Evolutionary conservation across 1,284 basidiomycete species (phyloP).

Genomic region (Gymnopus androsaceus): DNA sequence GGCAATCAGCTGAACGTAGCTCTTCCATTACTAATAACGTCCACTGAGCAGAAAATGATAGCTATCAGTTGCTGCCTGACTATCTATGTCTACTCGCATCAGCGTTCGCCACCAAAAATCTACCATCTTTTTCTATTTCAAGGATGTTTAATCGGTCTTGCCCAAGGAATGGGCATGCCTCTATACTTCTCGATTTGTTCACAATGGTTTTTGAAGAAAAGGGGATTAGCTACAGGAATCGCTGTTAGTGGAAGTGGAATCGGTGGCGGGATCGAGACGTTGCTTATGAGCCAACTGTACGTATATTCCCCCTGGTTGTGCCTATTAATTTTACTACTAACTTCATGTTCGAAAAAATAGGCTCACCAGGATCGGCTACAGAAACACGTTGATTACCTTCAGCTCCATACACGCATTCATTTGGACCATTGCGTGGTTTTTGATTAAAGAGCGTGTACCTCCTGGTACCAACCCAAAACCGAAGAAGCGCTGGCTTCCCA

Average conservation of each 20-base stretch:
- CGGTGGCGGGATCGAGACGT: conserved; percentile 24
- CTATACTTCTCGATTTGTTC: conserved; percentile 28
- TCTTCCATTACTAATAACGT: neutral
- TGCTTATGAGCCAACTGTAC: conserved; percentile 26
- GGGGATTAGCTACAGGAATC: conserved; percentile 28
- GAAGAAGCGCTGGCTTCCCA: conserved; percentile 27
- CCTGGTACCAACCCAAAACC: conserved; percentile 16
- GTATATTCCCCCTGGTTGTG: neutral
- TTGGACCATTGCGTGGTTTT: conserved; percentile 24
- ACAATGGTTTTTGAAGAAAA: conserved; percentile 26
- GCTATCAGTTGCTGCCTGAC: conserved; percentile 24
- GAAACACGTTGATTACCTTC: conserved; percentile 25
- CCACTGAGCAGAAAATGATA: conserved; percentile 27
- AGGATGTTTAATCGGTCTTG: conserved; percentile 25
- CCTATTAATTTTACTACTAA: neutral
- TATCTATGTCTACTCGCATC: conserved; percentile 27
- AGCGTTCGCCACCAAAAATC: conserved; percentile 27
- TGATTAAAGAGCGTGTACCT: conserved; percentile 26
- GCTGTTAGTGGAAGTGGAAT: conserved; percentile 27
- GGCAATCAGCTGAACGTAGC: neutral
- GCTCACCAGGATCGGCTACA: conserved; percentile 24
- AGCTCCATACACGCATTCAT: conserved; percentile 22
- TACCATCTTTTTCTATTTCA: conserved; percentile 29
- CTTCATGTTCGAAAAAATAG: no score
- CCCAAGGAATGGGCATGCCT: conserved; percentile 28